Conservation (phyloP, 371 early-diverging fungal species). For the Sporodiniella umbellata region DNA sequence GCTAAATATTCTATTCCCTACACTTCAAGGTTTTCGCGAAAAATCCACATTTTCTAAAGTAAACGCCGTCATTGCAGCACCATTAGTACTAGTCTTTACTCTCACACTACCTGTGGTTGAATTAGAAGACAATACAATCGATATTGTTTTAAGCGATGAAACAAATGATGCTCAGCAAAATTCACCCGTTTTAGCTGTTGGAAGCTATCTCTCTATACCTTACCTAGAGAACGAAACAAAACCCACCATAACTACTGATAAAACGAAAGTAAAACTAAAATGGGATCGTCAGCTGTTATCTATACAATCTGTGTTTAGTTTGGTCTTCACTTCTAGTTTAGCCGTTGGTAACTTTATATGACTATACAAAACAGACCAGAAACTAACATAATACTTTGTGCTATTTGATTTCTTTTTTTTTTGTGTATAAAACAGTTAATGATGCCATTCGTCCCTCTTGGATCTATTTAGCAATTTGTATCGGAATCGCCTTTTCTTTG, state of each 20-base stretch:
- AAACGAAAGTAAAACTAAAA: slow-evolving; percentile 14
- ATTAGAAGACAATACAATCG: slow-evolving; percentile 29
- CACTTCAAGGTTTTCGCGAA: slow-evolving; percentile 45
- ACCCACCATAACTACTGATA: not conserved
- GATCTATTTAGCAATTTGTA: slow-evolving; percentile 15
- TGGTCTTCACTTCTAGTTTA: slow-evolving; percentile 29
- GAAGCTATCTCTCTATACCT: slow-evolving; percentile 23
- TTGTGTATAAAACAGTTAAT: slow-evolving; percentile 16
- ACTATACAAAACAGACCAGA: not conserved
- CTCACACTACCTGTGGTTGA: slow-evolving; percentile 65
- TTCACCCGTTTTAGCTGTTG: not conserved
- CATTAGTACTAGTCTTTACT: slow-evolving; percentile 51
- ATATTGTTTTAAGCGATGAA: slow-evolving; percentile 26
- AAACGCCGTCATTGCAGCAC: slow-evolving; percentile 50
- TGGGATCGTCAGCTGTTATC: slow-evolving; percentile 45
- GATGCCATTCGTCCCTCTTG: slow-evolving; percentile 14
- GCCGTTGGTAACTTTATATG: slow-evolving; percentile 26
- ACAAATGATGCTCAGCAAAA: not conserved
- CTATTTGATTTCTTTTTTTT: no score
- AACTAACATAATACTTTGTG: no score
- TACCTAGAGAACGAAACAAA: not conserved
- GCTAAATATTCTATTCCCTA: slow-evolving; percentile 41
- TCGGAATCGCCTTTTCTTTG: slow-evolving; percentile 20
- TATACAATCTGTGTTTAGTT: slow-evolving; percentile 34
- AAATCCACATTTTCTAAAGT: slow-evolving; percentile 46